Evolutionary conservation across 192 early-diverging fungal species (phyloP), one percentile per base, ranked within the genome.

Genomic region (Umbelopsis vinacea): DNA sequence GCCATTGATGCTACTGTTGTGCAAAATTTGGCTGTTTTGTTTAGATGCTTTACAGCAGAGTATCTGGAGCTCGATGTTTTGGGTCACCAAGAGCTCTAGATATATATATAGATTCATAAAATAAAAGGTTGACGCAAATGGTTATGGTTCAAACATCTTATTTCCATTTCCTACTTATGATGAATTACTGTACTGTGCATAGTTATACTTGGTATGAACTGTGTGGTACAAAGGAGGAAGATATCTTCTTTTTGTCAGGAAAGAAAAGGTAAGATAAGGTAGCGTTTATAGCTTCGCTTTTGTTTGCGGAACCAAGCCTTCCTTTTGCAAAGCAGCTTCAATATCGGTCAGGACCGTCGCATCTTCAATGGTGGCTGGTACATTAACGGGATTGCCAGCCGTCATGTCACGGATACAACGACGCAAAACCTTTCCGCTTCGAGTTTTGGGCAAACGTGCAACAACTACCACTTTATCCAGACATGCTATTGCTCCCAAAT

Each of bases 291-390:
- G 48, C 15, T 70, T 48, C 2, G 69, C 69, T 63, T 45, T 29
- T 66, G 43, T 33, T 15, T 46, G 21, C 23, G 74, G 68, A 37
- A 75, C 15, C 48, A 81, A 38, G 3, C 76, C 77, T 48, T 69
- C 29, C 0, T 48, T 50, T 15, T 35, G 33, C 26, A 85, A 73
- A 3, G 68, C 60, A n/a, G 75, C 67, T 54, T 82, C 71, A 33
- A 86, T 71, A 45, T 91, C 89, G 8, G 52, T 29, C 52, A 87
- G 77, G 4, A 88, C 88, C 19, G 79, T 55, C n/a, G 69, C 79
- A 70, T 96, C 93, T 74, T 96, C 94, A 71, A 96, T 94, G 11
- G 94, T 96, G 1, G 91, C 89, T 0, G 94, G 94, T 0, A 92
- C 82, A n/a, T 74, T 76, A 22, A 83, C 72, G 26, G 84, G 86